Base-by-base conservation (phyloP, 2,329 filamentous ascomycete genomes). In the Apiospora marii region DNA sequence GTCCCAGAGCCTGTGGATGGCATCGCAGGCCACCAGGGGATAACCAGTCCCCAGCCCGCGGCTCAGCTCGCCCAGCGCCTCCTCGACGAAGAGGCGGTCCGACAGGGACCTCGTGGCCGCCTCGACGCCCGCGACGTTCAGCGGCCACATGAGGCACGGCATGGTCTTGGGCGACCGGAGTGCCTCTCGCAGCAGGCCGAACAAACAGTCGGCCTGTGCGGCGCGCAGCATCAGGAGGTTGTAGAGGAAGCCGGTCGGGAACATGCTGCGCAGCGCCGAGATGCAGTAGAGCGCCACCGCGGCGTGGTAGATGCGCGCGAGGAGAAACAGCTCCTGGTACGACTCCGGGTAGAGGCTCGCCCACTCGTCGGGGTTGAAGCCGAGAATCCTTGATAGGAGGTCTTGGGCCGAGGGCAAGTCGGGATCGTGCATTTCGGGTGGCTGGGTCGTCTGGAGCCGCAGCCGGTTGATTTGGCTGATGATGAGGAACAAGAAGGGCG, bases 1-100 rank as follows among this genome's bases (percentile, higher is more conserved):
- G 7, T 69, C 75, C 82, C 82, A 83, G 43, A 80, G 83, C 51
- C 67, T 73, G 73, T 78, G 71, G 1, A 83, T 72, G 12, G 80
- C 67, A 24, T 43, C 71, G 48, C 78, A 75, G 10, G 78, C 80
- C 10, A 74, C 68, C 12, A 79, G 61, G 16, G 81, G 80, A 27
- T 77, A 75, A 71, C 75, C 76, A 30, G 77, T 76, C 3, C 81
- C 80, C 13, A 77, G 73, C 12, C 72, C 67, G 0, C 71, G 68
- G 44, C 77, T 79, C 70, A 81, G 69, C 30, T 75, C 75, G 10
- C 46, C 48, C 16, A 83, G 72, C 43, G 75, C 48, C 24, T 79
- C 72, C 22, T 72, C 71, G 5, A 83, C 69, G 70, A 82, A 82
- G 0, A 70, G 69, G 41, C 78, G 78, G 72, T 80, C 77, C 0